These are phyloP conservation scores for Cladorrhinum samala DNA, from an alignment of 495 filamentous ascomycete species.

Conservation along the genomic window DNA sequence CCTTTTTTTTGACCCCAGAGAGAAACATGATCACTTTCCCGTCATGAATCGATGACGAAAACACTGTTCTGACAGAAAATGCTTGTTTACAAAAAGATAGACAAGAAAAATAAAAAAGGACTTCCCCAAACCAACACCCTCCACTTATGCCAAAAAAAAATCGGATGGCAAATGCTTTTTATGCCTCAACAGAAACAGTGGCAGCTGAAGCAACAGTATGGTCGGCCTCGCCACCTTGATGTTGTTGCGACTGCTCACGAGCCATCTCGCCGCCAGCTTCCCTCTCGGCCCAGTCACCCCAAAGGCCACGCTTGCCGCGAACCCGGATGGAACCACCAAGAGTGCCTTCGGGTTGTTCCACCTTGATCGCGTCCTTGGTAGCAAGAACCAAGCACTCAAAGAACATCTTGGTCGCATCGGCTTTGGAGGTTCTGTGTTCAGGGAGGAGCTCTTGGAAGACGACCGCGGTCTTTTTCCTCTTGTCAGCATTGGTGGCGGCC, in stretches of 20 bases:
- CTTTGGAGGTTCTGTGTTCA: constrained; percentile 65
- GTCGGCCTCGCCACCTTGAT: constrained; percentile 22
- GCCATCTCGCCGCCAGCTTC: constrained; percentile 58
- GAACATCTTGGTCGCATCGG: constrained; percentile 98
- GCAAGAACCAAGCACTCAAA: constrained; percentile 93
- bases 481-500: constrained; percentile 51
- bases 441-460: constrained; percentile 91
- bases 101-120: no score
- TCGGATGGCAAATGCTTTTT: no score
- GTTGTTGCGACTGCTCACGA: constrained; percentile 31
- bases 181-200: constrained; percentile 20
- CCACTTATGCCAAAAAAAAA: no score
- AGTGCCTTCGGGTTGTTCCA: constrained; percentile 74
- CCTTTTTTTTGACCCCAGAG: no score
- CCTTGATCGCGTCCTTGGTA: constrained; percentile 95
- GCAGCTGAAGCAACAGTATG: constrained; percentile 30
- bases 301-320: constrained; percentile 80
- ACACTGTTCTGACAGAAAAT: no score
- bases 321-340: constrained; percentile 75
- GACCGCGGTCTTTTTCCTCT: constrained; percentile 69
- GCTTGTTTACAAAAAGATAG: no score
- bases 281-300: constrained; percentile 92
- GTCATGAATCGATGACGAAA: no score
- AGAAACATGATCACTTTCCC: no score
- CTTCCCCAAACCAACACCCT: no score